Evolutionary conservation across 352 stramenopile genomes (phyloP).

Genomic region (Pythium plurisporium): DNA sequence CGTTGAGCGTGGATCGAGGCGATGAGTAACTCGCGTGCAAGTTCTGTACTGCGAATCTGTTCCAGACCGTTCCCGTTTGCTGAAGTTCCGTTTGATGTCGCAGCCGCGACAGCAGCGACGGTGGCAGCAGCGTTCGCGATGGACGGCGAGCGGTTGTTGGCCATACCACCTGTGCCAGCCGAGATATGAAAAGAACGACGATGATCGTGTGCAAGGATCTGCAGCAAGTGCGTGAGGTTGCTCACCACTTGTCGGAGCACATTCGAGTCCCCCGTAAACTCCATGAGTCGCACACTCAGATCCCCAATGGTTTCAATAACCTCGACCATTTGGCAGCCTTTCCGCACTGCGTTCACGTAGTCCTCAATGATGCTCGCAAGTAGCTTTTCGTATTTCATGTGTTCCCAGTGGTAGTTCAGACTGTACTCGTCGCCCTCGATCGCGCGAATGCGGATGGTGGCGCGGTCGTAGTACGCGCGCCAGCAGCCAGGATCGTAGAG

Average conservation of each 20-base stretch:
- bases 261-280: slow-evolving; percentile 56
- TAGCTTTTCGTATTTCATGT: slow-evolving; percentile 62
- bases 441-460: slow-evolving; percentile 53
- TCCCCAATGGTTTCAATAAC: slow-evolving; percentile 74
- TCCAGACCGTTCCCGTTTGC: neutral
- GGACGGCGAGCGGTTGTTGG: neutral
- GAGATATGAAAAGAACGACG: slow-evolving; percentile 27
- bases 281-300: slow-evolving; percentile 55
- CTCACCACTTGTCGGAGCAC: slow-evolving; percentile 61
- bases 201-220: slow-evolving; percentile 40
- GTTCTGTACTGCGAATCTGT: slow-evolving; percentile 6
- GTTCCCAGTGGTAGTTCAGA: slow-evolving; percentile 62
- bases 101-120: slow-evolving; percentile 2
- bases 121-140: slow-evolving; percentile 8
- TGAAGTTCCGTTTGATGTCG: neutral
- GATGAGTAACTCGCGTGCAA: slow-evolving; percentile 39
- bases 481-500: slow-evolving; percentile 60
- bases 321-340: slow-evolving; percentile 67
- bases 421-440: slow-evolving; percentile 62
- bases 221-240: slow-evolving; percentile 54
- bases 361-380: slow-evolving; percentile 66
- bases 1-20: slow-evolving; percentile 60
- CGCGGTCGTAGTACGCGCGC: slow-evolving; percentile 78
- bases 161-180: neutral
- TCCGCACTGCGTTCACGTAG: slow-evolving; percentile 65